Percentiles rank a stretch among this genome's conserved stretches.
Conservation (phyloP, 2,329 filamentous ascomycete species). For the Verticillium albo-atrum region DNA sequence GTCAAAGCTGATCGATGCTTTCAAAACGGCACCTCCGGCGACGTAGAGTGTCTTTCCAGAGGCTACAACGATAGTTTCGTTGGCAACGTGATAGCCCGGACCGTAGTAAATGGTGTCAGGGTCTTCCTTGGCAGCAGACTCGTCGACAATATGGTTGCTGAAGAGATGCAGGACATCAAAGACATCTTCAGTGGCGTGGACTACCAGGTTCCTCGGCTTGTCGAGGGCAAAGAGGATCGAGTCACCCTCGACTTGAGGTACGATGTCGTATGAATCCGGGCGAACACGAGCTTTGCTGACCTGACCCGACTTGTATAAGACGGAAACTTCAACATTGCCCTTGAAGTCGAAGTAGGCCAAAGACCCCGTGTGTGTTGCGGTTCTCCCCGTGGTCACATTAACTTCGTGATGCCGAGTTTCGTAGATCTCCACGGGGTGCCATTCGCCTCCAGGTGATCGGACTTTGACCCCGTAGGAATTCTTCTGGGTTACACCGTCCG, state of each 20-base stretch:
- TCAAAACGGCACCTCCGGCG: conserved; percentile 12
- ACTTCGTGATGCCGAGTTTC: conserved; percentile 2
- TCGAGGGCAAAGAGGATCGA: not conserved
- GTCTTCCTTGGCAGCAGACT: conserved; percentile 2
- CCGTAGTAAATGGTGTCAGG: conserved; percentile 15
- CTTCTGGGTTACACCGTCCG: not conserved
- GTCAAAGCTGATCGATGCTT: conserved; percentile 14
- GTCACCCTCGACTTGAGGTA: not conserved
- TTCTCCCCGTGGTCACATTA: conserved; percentile 1
- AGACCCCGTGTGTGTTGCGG: not conserved
- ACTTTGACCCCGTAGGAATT: not conserved
- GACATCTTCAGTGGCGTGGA: conserved; percentile 16
- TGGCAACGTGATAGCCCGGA: conserved; percentile 14
- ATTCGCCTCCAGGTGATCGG: not conserved
- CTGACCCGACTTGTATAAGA: not conserved
- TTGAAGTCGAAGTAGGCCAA: conserved; percentile 2
- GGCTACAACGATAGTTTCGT: conserved; percentile 8
- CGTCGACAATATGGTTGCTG: conserved; percentile 12
- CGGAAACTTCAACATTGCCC: not conserved
- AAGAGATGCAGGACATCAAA: conserved; percentile 18
- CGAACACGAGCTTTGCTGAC: not conserved
- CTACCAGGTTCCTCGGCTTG: not conserved
- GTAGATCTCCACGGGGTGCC: not conserved
- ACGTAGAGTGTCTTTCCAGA: conserved; percentile 13
- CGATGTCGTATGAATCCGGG: not conserved